phyloP scores from a whole-genome alignment of 257 asterid species.

The Jacaranda copaia region DNA sequence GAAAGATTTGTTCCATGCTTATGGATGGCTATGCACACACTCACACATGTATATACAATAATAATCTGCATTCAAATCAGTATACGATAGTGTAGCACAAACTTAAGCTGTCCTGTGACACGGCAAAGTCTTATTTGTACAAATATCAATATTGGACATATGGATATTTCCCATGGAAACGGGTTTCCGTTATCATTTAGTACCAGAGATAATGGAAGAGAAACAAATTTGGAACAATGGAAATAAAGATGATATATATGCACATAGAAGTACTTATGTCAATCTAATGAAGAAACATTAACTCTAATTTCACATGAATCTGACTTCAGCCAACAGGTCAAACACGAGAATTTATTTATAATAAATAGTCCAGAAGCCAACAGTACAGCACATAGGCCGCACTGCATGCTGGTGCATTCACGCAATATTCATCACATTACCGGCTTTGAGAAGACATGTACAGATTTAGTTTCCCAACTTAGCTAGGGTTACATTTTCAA shows the following conservation, averaged over 20 bases:
- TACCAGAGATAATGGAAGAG: not conserved
- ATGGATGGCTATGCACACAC: not conserved
- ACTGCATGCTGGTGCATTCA: not conserved
- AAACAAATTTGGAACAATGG: not conserved
- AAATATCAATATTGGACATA: not conserved
- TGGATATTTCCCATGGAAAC: not conserved
- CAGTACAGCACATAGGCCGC: not conserved
- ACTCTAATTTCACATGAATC: constrained; percentile 19
- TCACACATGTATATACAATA: not conserved
- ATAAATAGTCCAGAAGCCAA: constrained; percentile 12
- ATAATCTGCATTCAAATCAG: not conserved
- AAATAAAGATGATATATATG: not conserved
- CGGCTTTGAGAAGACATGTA: not conserved
- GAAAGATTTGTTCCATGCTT: not conserved
- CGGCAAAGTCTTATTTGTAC: not conserved
- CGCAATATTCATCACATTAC: constrained; percentile 7
- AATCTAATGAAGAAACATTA: constrained; percentile 4
- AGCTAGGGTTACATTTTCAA: not conserved
- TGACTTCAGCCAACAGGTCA: not conserved
- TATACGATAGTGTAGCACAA: not conserved
- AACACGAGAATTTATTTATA: not conserved
- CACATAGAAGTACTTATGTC: not conserved
- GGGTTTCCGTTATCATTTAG: not conserved
- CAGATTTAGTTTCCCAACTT: constrained; percentile 6
- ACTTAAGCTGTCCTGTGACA: not conserved